Evolutionary conservation across 257 asterid genomes (phyloP).

Genomic region (Plantago major): DNA sequence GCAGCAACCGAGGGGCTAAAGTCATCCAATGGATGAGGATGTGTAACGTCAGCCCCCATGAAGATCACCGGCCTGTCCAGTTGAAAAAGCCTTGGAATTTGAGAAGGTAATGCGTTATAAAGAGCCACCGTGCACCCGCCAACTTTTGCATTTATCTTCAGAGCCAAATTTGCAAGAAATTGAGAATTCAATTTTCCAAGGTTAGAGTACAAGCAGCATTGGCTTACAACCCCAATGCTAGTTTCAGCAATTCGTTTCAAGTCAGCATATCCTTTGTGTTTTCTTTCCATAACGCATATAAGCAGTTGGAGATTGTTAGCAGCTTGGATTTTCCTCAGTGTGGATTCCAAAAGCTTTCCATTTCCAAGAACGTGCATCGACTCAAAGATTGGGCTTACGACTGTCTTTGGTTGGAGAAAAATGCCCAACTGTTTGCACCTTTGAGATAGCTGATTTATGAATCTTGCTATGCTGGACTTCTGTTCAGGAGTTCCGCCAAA

Average conservation of each 20-base stretch:
- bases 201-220: slow-evolving; percentile 80
- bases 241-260: slow-evolving; percentile 91
- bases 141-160: slow-evolving; percentile 89
- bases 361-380: slow-evolving; percentile 78
- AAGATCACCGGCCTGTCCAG: slow-evolving; percentile 70
- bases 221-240: slow-evolving; percentile 68
- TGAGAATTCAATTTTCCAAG: slow-evolving; percentile 62
- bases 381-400: slow-evolving; percentile 66
- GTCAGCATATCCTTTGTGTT: slow-evolving; percentile 93
- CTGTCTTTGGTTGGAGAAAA: slow-evolving; percentile 48
- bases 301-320: slow-evolving; percentile 76
- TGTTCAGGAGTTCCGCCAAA: slow-evolving; percentile 80
- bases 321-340: slow-evolving; percentile 56
- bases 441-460: slow-evolving; percentile 68
- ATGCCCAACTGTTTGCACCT: slow-evolving; percentile 83
- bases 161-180: slow-evolving; percentile 80
- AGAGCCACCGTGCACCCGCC: slow-evolving; percentile 95
- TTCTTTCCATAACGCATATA: slow-evolving; percentile 91
- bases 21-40: slow-evolving; percentile 92
- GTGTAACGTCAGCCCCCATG: slow-evolving; percentile 98
- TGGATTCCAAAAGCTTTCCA: slow-evolving; percentile 62
- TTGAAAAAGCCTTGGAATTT: slow-evolving; percentile 69
- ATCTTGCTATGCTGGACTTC: slow-evolving; percentile 53
- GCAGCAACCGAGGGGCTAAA: slow-evolving; percentile 91
- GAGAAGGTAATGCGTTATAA: slow-evolving; percentile 61